These are phyloP conservation scores for Colletotrichum sp. DNA, from an alignment of 2,329 filamentous ascomycete species.

Conservation along the genomic window DNA sequence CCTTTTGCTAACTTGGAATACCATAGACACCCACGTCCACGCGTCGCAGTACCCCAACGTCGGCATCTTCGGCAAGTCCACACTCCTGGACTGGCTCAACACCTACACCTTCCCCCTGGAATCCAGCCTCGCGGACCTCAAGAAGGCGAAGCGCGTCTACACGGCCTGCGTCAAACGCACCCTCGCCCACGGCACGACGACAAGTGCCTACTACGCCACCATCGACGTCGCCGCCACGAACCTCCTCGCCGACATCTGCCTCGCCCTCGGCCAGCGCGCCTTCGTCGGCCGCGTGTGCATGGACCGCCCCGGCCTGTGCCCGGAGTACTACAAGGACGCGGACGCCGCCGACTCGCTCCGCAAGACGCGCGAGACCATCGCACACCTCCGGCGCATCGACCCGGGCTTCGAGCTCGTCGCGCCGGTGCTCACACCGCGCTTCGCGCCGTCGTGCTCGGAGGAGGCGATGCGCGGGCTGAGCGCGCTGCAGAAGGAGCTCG, in stretches of 20 bases:
- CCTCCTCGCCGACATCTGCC: slow-evolving; percentile 83
- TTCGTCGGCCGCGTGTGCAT: slow-evolving; percentile 96
- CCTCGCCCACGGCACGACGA: slow-evolving; percentile 89
- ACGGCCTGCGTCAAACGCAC: slow-evolving; percentile 79
- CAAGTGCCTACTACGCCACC: slow-evolving; percentile 93
- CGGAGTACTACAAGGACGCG: slow-evolving; percentile 80
- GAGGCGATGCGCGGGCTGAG: slow-evolving; percentile 70
- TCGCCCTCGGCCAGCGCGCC: slow-evolving; percentile 81
- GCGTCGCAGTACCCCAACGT: slow-evolving; percentile 94
- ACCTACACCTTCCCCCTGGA: slow-evolving; percentile 97
- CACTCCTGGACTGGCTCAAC: slow-evolving; percentile 90
- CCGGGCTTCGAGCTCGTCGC: slow-evolving; percentile 68
- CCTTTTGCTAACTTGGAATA: not conserved
- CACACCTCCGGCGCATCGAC: slow-evolving; percentile 72
- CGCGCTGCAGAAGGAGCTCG: slow-evolving; percentile 63
- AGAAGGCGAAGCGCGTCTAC: slow-evolving; percentile 75
- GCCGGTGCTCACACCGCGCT: slow-evolving; percentile 80
- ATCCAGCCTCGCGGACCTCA: slow-evolving; percentile 69
- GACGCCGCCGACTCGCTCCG: slow-evolving; percentile 61
- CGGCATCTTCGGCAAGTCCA: slow-evolving; percentile 92
- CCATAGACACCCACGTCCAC: slow-evolving; percentile 91
- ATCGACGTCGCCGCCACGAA: slow-evolving; percentile 89
- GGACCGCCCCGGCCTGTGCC: slow-evolving; percentile 72
- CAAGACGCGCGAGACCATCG: slow-evolving; percentile 64
- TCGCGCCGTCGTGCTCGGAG: slow-evolving; percentile 66